Conservation (phyloP, 257 asterid species). For the Linderniella brevidens region DNA sequence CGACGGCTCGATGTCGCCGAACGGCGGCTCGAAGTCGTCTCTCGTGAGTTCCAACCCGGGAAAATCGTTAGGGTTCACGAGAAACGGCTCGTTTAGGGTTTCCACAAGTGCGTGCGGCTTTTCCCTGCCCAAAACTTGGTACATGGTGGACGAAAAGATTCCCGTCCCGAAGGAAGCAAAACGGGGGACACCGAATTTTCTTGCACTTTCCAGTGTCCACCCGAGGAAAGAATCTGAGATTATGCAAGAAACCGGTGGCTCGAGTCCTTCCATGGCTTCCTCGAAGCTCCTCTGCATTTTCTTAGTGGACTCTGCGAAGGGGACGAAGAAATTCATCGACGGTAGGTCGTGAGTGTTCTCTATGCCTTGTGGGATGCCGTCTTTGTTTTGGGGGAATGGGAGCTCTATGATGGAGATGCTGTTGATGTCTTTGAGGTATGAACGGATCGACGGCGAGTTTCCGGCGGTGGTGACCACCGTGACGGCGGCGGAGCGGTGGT, state of each 20-base stretch:
- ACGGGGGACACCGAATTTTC: conserved; percentile 27
- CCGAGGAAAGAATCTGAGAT: conserved; percentile 51
- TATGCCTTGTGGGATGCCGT: conserved; percentile 38
- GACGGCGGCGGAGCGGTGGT: conserved; percentile 23
- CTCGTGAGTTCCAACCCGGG: conserved; percentile 28
- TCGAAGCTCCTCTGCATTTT: conserved; percentile 45
- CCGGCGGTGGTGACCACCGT: conserved; percentile 55
- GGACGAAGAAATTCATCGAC: conserved; percentile 17
- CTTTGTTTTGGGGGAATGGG: conserved; percentile 39
- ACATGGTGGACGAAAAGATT: conserved; percentile 27
- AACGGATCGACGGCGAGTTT: conserved; percentile 27
- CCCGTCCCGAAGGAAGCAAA: conserved; percentile 41
- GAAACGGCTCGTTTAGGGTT: conserved; percentile 26
- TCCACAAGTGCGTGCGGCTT: conserved; percentile 24
- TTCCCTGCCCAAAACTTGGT: conserved; percentile 14
- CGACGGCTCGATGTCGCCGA: conserved; percentile 23
- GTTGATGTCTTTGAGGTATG: conserved; percentile 16
- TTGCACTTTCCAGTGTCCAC: conserved; percentile 42
- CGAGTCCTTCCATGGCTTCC: conserved; percentile 15
- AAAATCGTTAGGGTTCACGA: conserved; percentile 17
- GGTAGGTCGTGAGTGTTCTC: conserved; percentile 55
- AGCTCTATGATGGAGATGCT: conserved; percentile 26
- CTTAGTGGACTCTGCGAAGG: conserved; percentile 25
- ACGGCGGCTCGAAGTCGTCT: conserved; percentile 45
- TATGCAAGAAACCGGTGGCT: conserved; percentile 31